phyloP scores from a whole-genome alignment of 2,329 filamentous ascomycete genomes.

The Chaetomium olivaceum region DNA sequence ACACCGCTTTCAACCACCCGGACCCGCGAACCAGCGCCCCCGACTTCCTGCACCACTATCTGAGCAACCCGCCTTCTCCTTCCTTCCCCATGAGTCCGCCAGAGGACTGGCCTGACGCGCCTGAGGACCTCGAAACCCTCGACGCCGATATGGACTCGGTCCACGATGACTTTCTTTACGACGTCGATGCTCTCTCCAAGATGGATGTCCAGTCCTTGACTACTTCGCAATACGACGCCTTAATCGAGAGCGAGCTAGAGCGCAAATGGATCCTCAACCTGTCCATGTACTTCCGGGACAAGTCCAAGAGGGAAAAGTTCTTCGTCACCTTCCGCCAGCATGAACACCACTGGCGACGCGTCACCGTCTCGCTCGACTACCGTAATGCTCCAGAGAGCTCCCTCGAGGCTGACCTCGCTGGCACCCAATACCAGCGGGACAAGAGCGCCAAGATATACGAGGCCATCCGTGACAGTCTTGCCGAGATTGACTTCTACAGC shows the following conservation, averaged over 20 bases:
- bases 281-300: constrained; percentile 96
- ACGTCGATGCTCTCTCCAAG: constrained; percentile 37
- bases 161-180: neutral
- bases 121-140: constrained; percentile 24
- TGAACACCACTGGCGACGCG: constrained; percentile 76
- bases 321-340: constrained; percentile 91
- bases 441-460: constrained; percentile 94
- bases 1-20: constrained; percentile 37
- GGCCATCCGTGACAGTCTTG: constrained; percentile 85
- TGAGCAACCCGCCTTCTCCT: constrained; percentile 32
- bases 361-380: constrained; percentile 94
- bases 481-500: constrained; percentile 94
- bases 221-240: constrained; percentile 58
- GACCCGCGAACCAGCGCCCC: constrained; percentile 53
- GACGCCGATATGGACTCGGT: constrained; percentile 13
- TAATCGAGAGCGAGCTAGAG: constrained; percentile 80
- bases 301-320: constrained; percentile 92
- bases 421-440: constrained; percentile 80
- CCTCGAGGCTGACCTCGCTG: constrained; percentile 78
- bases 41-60: constrained; percentile 42
- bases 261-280: constrained; percentile 88
- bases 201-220: constrained; percentile 52
- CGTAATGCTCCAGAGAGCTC: constrained; percentile 76
- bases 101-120: constrained; percentile 37
- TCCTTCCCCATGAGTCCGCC: constrained; percentile 39